Conservation (phyloP, 2,329 filamentous ascomycete genomes). For the Cladosporium sp. region DNA sequence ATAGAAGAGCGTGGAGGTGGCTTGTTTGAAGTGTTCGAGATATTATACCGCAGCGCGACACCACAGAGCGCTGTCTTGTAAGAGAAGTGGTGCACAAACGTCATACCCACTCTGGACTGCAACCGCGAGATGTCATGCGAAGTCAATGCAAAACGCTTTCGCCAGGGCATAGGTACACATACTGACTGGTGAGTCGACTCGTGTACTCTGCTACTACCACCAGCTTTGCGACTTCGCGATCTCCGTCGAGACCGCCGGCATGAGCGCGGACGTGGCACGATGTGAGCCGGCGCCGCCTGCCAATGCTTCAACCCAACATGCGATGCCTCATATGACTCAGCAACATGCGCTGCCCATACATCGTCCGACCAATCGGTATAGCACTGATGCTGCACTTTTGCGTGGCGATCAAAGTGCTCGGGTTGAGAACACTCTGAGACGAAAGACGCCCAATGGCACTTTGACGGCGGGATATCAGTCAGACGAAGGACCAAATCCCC, state of each 20-base stretch:
- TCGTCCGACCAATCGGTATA: slow-evolving; percentile 22
- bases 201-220: slow-evolving; percentile 22
- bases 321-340: slow-evolving; percentile 34
- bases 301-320: slow-evolving; percentile 18
- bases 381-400: slow-evolving; percentile 20
- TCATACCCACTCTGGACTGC: slow-evolving; percentile 13
- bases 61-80: slow-evolving; percentile 10
- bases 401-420: slow-evolving; percentile 30
- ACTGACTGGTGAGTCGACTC: slow-evolving; percentile 32
- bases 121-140: slow-evolving; percentile 33
- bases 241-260: slow-evolving; percentile 24
- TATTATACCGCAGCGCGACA: slow-evolving; percentile 6
- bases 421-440: slow-evolving; percentile 75
- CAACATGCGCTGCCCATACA: slow-evolving; percentile 36
- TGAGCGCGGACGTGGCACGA: slow-evolving; percentile 32
- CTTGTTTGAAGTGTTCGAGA: slow-evolving; percentile 8
- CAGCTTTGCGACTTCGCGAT: slow-evolving; percentile 13
- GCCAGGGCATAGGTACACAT: slow-evolving; percentile 39
- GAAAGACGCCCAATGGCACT: slow-evolving; percentile 94
- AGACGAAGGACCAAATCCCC: slow-evolving; percentile 37
- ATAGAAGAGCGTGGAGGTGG: slow-evolving; percentile 17
- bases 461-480: slow-evolving; percentile 90
- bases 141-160: slow-evolving; percentile 32
- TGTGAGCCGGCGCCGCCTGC: slow-evolving; percentile 21
- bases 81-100: slow-evolving; percentile 5